phyloP scores from a whole-genome alignment of 805 yeast species.

The Pichia ethanolica region DNA sequence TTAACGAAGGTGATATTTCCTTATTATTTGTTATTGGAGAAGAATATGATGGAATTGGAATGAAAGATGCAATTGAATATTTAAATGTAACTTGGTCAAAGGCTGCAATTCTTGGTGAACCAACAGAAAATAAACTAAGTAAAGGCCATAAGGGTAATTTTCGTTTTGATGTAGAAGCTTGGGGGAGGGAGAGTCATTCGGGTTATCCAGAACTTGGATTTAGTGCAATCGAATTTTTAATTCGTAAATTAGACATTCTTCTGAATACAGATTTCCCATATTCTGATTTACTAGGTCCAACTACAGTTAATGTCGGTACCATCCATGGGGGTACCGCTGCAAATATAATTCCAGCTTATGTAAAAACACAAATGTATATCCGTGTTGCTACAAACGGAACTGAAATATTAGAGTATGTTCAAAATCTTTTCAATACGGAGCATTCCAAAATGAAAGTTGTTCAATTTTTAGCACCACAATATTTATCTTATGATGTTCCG shows the following conservation, averaged over 20 bases:
- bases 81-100: conserved; percentile 41
- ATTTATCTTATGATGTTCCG: conserved; percentile 48
- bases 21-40: conserved; percentile 61
- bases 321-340: no score
- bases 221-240: conserved; percentile 47
- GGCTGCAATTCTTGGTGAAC: conserved; percentile 62
- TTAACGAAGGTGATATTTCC: conserved; percentile 48
- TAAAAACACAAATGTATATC: no score
- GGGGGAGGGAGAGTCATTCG: conserved; percentile 53
- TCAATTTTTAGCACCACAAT: conserved; percentile 31
- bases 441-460: no score
- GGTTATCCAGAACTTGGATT: conserved; percentile 64
- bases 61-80: conserved; percentile 36
- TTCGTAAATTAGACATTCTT: conserved; percentile 41
- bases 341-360: no score
- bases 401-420: no score
- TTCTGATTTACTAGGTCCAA: no score
- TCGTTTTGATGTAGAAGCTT: conserved; percentile 32
- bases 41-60: conserved; percentile 56
- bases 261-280: conserved; percentile 26
- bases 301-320: no score
- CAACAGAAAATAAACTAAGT: conserved; percentile 59
- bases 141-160: conserved; percentile 61
- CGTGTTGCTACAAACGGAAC: no score
- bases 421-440: no score